Conservation (phyloP, 345 rosid species). For the Salix suchowensis region DNA sequence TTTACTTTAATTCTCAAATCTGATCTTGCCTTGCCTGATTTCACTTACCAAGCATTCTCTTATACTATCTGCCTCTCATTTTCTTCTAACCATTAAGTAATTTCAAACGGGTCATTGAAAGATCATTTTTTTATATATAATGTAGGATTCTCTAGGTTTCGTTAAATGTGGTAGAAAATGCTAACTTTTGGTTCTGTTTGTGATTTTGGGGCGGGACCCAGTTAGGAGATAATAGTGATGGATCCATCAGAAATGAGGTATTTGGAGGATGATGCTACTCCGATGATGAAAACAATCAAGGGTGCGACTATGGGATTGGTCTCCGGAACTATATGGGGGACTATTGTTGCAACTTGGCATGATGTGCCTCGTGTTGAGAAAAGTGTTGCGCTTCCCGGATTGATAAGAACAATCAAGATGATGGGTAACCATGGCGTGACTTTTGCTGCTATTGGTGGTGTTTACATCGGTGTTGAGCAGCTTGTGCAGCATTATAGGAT, state of each 20-base stretch:
- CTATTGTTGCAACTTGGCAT: constrained; percentile 80
- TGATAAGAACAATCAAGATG: constrained; percentile 81
- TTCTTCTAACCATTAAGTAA: too few species aligned
- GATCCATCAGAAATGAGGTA: constrained; percentile 82
- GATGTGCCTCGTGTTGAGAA: constrained; percentile 99
- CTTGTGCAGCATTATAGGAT: constrained; percentile 58
- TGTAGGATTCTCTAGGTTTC: too few species aligned
- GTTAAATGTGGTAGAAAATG: not conserved
- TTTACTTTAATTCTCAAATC: too few species aligned
- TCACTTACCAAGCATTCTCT: too few species aligned
- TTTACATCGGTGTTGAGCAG: constrained; percentile 97
- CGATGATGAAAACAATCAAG: constrained; percentile 74
- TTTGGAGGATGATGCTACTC: constrained; percentile 74
- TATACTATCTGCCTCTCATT: too few species aligned
- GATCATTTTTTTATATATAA: too few species aligned
- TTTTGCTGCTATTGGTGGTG: constrained; percentile 96
- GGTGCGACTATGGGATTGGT: constrained; percentile 77
- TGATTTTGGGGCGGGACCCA: constrained; percentile 1
- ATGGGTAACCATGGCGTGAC: constrained; percentile 91
- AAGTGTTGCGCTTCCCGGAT: constrained; percentile 86
- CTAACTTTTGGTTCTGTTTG: not conserved
- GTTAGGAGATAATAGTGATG: constrained; percentile 39
- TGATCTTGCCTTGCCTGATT: too few species aligned
- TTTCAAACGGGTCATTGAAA: not conserved
- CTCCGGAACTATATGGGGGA: constrained; percentile 83